These are phyloP conservation scores for Amanita pallidorosea DNA, from an alignment of 768 basidiomycete species.

Conservation along the genomic window DNA sequence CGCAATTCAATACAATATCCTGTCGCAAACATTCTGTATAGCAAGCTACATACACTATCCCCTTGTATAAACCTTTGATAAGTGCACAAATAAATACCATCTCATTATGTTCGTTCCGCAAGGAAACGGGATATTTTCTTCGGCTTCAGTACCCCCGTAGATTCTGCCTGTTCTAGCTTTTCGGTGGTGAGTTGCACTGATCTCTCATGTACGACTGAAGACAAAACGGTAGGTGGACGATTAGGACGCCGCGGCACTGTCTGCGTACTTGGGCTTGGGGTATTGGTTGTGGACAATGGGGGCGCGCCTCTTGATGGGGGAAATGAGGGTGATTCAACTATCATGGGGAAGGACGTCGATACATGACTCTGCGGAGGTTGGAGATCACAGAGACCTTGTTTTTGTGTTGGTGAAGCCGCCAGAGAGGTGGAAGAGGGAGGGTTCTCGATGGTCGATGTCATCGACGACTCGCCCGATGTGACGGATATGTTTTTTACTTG, in stretches of 20 bases:
- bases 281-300: no score
- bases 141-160: background rate
- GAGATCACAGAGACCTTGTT: background rate
- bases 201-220: conserved; percentile 15
- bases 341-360: conserved; percentile 8
- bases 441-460: background rate
- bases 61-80: background rate
- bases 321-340: conserved; percentile 21
- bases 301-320: conserved; percentile 11
- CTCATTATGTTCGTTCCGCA: conserved; percentile 12
- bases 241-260: conserved; percentile 13
- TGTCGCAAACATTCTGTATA: background rate
- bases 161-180: background rate
- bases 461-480: background rate
- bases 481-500: conserved; percentile 1
- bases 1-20: conserved; percentile 5
- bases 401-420: background rate
- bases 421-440: conserved; percentile 23
- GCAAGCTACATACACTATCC: background rate
- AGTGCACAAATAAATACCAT: background rate
- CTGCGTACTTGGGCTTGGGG: background rate
- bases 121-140: conserved; percentile 19
- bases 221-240: conserved; percentile 19
- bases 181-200: background rate
- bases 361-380: background rate